Base-by-base conservation (phyloP, 1,139 yeast genomes). In the Hansenula lynferdii region DNA sequence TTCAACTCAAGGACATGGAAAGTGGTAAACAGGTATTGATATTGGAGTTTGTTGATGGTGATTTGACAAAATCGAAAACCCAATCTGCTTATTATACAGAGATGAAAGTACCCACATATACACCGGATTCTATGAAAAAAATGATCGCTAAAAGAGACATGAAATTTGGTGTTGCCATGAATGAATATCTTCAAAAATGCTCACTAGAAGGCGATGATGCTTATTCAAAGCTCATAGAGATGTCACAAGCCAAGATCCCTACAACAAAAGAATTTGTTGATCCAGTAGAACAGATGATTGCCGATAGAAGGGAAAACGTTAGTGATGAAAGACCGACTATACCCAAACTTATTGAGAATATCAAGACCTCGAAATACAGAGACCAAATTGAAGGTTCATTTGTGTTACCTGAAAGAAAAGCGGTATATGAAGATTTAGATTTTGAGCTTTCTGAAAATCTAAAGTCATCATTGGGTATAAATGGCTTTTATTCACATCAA, bases 41-140 rank as follows among this genome's bases (percentile, higher is more conserved):
- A 2, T 83, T 89, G 56, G 95, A 85, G 51, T 86, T 89, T 57
- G 69, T 77, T 16, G 96, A 89, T 59, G 86, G 87, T 4, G 66
- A 71, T 39, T 58, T 74, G 52, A 57, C 64, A 37, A 66, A 70
- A 36, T 60, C 71, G 3, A 64, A 65, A 52, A 57, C 68, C 1
- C 58, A 61, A 36, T 49, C 61, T 6, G 51, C 61, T 2, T 59
- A 56, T 40, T 50, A 44, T 40, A 51, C 62, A 14, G 64, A 60
- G 44, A 58, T 70, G 42, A 64, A 54, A 36, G 40, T 69, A 28
- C 80, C 80, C 2, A 59, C 60, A 0, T 73, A 67, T 47, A 62
- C 72, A 0, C 59, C 72, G 0, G 75, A 69, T 3, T 70, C 72
- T 5, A 71, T 86, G 61, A 72, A 75, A 43, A 72, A 67, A 34